Evolutionary conservation across 2,329 filamentous ascomycete species (phyloP).

Genomic region (Colletotrichum sublineola): DNA sequence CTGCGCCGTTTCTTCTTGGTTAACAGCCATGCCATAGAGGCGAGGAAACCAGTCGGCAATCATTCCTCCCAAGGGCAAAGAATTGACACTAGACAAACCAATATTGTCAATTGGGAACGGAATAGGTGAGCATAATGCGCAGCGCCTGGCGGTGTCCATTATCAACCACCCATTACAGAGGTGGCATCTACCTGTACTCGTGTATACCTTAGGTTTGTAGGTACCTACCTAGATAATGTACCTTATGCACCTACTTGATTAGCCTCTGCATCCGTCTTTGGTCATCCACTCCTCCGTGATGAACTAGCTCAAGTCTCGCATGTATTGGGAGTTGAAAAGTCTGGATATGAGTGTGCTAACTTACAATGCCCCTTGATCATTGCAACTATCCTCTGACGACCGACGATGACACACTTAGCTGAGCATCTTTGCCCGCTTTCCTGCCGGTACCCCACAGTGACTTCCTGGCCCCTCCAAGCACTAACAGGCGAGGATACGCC

Average conservation of each 20-base stretch:
- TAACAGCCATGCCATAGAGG: neutral
- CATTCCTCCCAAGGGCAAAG: neutral
- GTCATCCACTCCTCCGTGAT: neutral
- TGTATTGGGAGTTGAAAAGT: neutral
- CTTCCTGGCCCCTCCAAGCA: constrained; percentile 25
- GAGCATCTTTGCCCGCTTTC: constrained; percentile 9
- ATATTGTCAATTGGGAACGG: neutral
- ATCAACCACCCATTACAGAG: constrained; percentile 11
- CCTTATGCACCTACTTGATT: neutral
- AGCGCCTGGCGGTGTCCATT: constrained; percentile 8
- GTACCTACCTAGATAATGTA: neutral
- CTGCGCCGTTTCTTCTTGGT: neutral
- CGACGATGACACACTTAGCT: neutral
- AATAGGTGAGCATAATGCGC: neutral
- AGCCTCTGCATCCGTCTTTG: neutral
- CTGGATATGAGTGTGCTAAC: neutral
- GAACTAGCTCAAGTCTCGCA: neutral
- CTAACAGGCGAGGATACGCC: constrained; percentile 35
- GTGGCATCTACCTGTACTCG: neutral
- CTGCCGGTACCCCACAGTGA: constrained; percentile 20
- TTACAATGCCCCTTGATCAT: neutral
- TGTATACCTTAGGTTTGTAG: too few species aligned
- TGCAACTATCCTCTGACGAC: constrained; percentile 1
- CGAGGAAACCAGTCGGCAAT: neutral
- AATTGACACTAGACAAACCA: neutral